These are phyloP conservation scores for Hortiboletus campestris DNA, from an alignment of 768 basidiomycete species.

Conservation along the genomic window DNA sequence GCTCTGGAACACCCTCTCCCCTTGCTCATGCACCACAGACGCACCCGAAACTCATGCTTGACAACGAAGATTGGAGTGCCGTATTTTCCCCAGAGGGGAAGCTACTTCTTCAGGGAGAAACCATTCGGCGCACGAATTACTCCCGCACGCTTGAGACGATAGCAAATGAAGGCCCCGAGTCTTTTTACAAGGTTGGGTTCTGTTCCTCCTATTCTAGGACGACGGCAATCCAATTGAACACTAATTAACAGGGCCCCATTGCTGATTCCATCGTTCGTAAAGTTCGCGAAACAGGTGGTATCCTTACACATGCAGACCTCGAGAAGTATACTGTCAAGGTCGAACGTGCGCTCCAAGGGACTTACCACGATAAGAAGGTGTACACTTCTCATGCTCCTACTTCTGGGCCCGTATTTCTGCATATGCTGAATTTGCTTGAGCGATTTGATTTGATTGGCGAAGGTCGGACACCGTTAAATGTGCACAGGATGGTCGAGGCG, in stretches of 20 bases:
- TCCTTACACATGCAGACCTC: conserved; percentile 75
- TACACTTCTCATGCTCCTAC: conserved; percentile 87
- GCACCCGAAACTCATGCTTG: conserved; percentile 53
- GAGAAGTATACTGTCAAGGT: conserved; percentile 66
- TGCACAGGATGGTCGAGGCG: conserved; percentile 80
- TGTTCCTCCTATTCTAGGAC: conserved; percentile 6
- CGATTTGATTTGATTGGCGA: conserved; percentile 53
- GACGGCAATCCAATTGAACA: conserved; percentile 13
- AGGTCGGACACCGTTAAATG: conserved; percentile 58
- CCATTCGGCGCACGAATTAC: conserved; percentile 68
- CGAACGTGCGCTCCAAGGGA: conserved; percentile 70
- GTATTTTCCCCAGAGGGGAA: conserved; percentile 59
- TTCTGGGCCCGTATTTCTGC: conserved; percentile 83
- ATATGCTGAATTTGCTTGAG: conserved; percentile 88
- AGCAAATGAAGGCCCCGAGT: conserved; percentile 72
- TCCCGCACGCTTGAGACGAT: conserved; percentile 49
- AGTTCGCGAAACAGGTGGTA: conserved; percentile 69
- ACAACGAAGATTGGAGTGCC: conserved; percentile 66
- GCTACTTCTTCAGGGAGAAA: conserved; percentile 72
- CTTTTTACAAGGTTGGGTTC: conserved; percentile 63
- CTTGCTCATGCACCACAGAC: conserved; percentile 29
- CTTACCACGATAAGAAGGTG: conserved; percentile 72
- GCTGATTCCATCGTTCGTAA: conserved; percentile 77
- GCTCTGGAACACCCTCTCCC: neutral
- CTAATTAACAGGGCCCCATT: conserved; percentile 60